Percentiles rank a stretch among this genome's conserved stretches.
Conservation (phyloP, 2,329 filamentous ascomycete genomes). For the Macrophomina tecta region DNA sequence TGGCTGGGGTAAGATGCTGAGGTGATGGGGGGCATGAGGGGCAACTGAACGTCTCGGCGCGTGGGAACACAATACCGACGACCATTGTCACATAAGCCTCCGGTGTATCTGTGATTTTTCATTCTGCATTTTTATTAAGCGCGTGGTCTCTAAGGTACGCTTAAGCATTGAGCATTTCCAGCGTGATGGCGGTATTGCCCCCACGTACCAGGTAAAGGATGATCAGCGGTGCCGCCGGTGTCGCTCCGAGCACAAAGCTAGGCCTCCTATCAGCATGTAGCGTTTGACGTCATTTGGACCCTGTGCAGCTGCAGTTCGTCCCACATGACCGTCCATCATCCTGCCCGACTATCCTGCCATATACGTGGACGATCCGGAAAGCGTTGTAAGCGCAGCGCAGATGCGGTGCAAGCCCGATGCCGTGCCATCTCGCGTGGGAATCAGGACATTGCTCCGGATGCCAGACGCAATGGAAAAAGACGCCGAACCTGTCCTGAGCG, state of each 20-base stretch:
- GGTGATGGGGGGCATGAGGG: background rate
- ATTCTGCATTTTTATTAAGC: background rate
- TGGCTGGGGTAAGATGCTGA: background rate
- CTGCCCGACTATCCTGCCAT: background rate
- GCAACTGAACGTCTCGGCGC: background rate
- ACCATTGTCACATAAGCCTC: background rate
- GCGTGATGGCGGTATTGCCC: background rate
- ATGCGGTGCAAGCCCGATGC: background rate
- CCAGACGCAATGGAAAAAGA: background rate
- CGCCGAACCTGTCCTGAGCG: background rate
- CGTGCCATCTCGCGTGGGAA: background rate
- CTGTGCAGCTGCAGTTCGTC: conserved; percentile 9
- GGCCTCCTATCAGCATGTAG: conserved; percentile 5
- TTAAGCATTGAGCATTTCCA: background rate
- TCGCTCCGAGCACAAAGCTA: background rate
- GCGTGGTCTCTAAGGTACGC: background rate
- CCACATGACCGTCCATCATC: background rate
- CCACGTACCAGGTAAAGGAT: background rate
- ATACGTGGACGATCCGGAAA: background rate
- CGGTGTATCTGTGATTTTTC: background rate
- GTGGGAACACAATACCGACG: background rate
- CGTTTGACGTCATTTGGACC: conserved; percentile 19
- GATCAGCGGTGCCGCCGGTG: background rate
- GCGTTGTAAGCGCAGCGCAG: background rate
- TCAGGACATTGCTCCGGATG: background rate